Conservation (phyloP, 805 yeast genomes). For the Starmerella bombi region DNA sequence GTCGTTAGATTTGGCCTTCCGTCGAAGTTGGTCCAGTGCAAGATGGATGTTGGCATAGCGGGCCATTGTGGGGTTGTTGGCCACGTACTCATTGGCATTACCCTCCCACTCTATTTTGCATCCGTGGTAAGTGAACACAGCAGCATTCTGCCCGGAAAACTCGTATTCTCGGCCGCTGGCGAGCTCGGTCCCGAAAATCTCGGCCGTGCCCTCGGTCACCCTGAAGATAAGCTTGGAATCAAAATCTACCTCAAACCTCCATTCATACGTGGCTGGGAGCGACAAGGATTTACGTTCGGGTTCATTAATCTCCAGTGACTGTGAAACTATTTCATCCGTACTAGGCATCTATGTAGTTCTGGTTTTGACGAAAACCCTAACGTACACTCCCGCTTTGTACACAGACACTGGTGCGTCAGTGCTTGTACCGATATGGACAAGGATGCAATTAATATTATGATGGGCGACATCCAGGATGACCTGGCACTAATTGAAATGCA, state of each 20-base stretch:
- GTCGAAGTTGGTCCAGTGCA: constrained; percentile 49
- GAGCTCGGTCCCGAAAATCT: constrained; percentile 85
- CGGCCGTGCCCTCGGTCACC: constrained; percentile 60
- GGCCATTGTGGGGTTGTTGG: constrained; percentile 58
- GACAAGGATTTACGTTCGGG: constrained; percentile 3
- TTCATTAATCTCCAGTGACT: neutral
- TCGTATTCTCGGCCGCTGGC: constrained; percentile 53
- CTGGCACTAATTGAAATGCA: too few relatives aligned
- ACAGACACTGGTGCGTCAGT: too few relatives aligned
- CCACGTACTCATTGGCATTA: constrained; percentile 39
- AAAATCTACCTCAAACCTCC: constrained; percentile 61
- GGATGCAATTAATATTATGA: neutral
- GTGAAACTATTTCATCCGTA: neutral
- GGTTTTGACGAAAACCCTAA: too few relatives aligned
- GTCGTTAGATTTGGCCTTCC: constrained; percentile 10
- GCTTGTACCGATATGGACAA: too few relatives aligned
- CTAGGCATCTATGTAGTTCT: neutral
- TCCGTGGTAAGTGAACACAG: constrained; percentile 53
- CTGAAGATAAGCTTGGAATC: constrained; percentile 39
- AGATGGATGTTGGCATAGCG: constrained; percentile 58
- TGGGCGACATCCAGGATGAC: neutral
- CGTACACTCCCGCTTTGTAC: too few relatives aligned
- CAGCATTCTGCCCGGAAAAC: constrained; percentile 42
- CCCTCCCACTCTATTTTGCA: constrained; percentile 42
- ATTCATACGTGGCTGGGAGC: constrained; percentile 37